Base-by-base conservation (phyloP, 1,284 basidiomycete species). In the Tylopilus sp. region DNA sequence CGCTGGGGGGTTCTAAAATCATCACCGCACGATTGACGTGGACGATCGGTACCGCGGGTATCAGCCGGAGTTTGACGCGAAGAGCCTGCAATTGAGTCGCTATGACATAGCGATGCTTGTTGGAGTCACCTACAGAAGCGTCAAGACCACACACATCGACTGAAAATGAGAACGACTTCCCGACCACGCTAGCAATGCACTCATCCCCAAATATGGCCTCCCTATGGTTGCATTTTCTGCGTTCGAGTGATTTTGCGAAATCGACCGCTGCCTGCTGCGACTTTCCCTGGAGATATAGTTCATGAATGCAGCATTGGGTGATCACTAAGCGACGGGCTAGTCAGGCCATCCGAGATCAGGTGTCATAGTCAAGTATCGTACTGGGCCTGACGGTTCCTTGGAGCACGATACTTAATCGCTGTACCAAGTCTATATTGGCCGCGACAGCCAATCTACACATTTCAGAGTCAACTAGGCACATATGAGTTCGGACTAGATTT, bases 261-360 rank as follows among this genome's bases (percentile, higher is more conserved):
- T 95, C 87, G 0, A 92, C 85, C 1, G 83, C 81, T 1, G 77
- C 69, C 62, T 95, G 91, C 29, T 78, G 76, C 4, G 76, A 65
- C 52, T 78, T 80, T 15, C 90, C 91, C 52, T 85, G 78, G 2
- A 88, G 76, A 70, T 96, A 97, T 2, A 97, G 76, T 61, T 91
- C 88, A 57, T 93, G 84, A 46, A 97, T 90, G 64, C 87, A 93
- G 66, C 94, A 97, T 67, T 96, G 94, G 0, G 94, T 95, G 67
- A 97, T 95, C 93, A 97, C 93, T 95, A 64, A 54, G 61, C 68
- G 70, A 75, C 75, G 57, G 65, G 42, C 66, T 44, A 61, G 59
- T 58, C 52, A 65, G 55, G 68, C 59, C 67, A 62, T 49, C 42
- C 47, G 51, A 38, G 50, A 45, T 28, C 11, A 35, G 20, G 53